A percentile compares a stretch with the other conserved stretches of the same genome.
Conservation (phyloP, 164 flowering plant species). For the Berberis thunbergii region DNA sequence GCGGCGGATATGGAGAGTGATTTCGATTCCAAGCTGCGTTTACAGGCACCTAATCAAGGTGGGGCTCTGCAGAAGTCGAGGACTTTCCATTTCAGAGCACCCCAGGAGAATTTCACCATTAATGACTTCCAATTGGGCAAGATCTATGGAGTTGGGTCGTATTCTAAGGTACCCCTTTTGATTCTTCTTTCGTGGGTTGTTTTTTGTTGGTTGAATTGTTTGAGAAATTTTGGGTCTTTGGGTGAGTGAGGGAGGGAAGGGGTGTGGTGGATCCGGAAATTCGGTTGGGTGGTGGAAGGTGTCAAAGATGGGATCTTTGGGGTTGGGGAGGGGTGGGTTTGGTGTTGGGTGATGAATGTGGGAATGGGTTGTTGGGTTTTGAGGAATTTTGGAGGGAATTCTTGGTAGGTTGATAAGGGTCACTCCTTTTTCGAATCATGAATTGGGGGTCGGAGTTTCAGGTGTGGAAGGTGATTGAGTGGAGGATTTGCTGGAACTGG, state of each 20-base stretch:
- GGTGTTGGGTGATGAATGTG: background rate
- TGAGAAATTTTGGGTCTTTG: background rate
- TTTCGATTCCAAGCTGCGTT: conserved; percentile 60
- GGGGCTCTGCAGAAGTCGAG: conserved; percentile 38
- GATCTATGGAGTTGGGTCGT: conserved; percentile 95
- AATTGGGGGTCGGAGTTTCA: no score
- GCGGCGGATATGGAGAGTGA: conserved; percentile 61
- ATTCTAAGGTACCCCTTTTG: conserved; percentile 58
- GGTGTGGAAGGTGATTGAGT: no score
- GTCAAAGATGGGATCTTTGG: no score
- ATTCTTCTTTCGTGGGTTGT: background rate
- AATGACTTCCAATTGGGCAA: conserved; percentile 87
- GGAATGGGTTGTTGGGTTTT: background rate
- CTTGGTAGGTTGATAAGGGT: background rate
- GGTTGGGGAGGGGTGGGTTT: no score
- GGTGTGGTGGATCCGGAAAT: background rate
- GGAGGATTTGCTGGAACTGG: no score
- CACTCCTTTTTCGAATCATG: no score
- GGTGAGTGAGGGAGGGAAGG: background rate
- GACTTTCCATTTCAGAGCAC: conserved; percentile 71
- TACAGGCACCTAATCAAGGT: conserved; percentile 23
- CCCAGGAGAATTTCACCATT: conserved; percentile 71
- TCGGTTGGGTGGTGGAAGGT: no score
- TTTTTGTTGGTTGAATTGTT: background rate
- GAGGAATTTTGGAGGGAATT: background rate